These are phyloP conservation scores for Leptodermis oblonga DNA, from an alignment of 257 asterid genomes.

Conservation along the genomic window DNA sequence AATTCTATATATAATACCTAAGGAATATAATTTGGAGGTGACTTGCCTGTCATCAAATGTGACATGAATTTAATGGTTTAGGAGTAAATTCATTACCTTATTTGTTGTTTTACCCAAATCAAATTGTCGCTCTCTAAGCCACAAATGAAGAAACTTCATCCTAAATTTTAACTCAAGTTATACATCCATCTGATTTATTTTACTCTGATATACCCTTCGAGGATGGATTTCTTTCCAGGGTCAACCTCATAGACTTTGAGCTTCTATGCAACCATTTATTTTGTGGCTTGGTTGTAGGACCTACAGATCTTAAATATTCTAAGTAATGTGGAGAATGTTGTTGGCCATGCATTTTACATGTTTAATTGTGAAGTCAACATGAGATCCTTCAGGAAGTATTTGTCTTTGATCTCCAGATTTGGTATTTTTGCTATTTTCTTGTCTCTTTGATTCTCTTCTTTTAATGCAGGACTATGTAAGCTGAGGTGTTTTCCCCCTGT, in stretches of 20 bases:
- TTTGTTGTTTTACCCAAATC: not conserved
- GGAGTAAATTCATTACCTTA: not conserved
- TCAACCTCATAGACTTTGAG: too few species aligned
- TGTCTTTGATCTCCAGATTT: not conserved
- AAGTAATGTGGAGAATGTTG: not conserved
- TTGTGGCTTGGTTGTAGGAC: not conserved
- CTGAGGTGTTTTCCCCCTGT: slow-evolving; percentile 97
- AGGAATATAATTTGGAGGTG: not conserved
- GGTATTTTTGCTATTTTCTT: not conserved
- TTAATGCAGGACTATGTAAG: slow-evolving; percentile 72
- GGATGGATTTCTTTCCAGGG: too few species aligned
- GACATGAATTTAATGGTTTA: not conserved
- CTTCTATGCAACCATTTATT: not conserved
- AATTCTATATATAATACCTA: not conserved
- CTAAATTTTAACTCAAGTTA: too few species aligned
- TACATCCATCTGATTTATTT: not conserved
- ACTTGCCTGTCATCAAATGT: not conserved
- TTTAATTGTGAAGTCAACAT: not conserved
- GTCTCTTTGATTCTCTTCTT: slow-evolving; percentile 22
- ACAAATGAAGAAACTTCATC: not conserved
- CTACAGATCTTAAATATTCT: not conserved
- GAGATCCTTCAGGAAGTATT: not conserved
- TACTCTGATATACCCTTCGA: too few species aligned
- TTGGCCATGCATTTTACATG: not conserved
- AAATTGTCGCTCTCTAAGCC: too few species aligned